Evolutionary conservation across 768 basidiomycete species (phyloP).

Genomic region (Postia placenta): DNA sequence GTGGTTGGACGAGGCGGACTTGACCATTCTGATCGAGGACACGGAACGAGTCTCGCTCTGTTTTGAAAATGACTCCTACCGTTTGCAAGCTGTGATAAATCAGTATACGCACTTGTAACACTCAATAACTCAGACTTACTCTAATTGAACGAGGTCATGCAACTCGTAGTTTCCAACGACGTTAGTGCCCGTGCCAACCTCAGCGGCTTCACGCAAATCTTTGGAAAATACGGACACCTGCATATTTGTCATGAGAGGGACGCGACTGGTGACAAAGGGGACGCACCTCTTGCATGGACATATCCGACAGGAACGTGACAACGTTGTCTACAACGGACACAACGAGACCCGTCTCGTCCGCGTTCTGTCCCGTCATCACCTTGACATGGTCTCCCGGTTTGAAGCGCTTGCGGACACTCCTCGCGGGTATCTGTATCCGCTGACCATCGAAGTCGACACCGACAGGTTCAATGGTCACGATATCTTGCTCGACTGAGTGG

Average conservation of each 20-base stretch:
- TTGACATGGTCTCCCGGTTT: conserved; percentile 98
- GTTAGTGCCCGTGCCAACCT: conserved; percentile 90
- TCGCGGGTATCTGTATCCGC: conserved; percentile 78
- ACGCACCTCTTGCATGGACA: conserved; percentile 88
- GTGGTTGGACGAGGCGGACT: conserved; percentile 83
- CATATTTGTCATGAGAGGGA: not conserved
- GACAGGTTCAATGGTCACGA: conserved; percentile 76
- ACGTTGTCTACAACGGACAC: conserved; percentile 86
- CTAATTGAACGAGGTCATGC: conserved; percentile 94
- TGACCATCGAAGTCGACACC: conserved; percentile 84
- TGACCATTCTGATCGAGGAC: conserved; percentile 93
- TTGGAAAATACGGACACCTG: conserved; percentile 97
- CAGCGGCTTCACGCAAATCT: conserved; percentile 94
- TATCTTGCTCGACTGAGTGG: conserved; percentile 81
- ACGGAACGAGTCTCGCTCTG: conserved; percentile 92
- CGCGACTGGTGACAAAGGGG: not conserved
- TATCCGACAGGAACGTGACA: conserved; percentile 95
- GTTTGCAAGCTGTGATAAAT: conserved; percentile 66
- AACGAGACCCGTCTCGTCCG: conserved; percentile 93
- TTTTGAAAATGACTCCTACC: conserved; percentile 96
- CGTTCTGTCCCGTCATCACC: conserved; percentile 93
- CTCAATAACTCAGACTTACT: conserved; percentile 48
- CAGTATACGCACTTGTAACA: conserved; percentile 1
- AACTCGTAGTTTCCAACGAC: conserved; percentile 90
- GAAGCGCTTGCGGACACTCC: conserved; percentile 91